Conservation (phyloP, 2,329 filamentous ascomycete genomes). For the Chaetomium sp. region DNA sequence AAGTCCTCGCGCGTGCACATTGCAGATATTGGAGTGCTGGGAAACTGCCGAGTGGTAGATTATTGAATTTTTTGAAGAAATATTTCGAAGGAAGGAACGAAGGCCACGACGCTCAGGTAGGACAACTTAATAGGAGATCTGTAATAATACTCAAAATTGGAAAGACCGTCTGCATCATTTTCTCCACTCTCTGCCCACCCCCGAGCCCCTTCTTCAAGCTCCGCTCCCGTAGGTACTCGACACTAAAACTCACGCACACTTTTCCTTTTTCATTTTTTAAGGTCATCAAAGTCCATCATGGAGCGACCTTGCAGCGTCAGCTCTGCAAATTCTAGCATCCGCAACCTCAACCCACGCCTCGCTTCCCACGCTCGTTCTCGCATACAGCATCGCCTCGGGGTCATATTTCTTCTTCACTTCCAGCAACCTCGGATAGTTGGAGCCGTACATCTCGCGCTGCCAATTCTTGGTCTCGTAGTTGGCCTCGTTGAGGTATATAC, state of each 20-base stretch:
- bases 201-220: neutral
- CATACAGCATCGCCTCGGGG: conserved; percentile 34
- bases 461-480: conserved; percentile 32
- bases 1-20: no score
- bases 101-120: no score
- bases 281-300: neutral
- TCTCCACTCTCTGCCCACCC: neutral
- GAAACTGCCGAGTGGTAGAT: no score
- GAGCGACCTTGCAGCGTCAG: neutral
- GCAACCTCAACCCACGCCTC: neutral
- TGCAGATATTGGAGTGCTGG: no score
- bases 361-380: neutral
- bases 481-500: conserved; percentile 37
- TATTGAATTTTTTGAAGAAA: no score
- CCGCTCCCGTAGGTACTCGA: neutral
- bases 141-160: no score
- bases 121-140: no score
- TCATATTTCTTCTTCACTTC: conserved; percentile 39
- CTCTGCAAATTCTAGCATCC: conserved; percentile 2
- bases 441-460: conserved; percentile 32
- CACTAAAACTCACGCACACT: neutral
- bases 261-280: neutral
- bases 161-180: neutral
- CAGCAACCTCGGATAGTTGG: conserved; percentile 30
- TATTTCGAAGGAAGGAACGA: no score